Base-by-base conservation (phyloP, 805 yeast genomes). In the Saccharomycopsis javanensis region DNA sequence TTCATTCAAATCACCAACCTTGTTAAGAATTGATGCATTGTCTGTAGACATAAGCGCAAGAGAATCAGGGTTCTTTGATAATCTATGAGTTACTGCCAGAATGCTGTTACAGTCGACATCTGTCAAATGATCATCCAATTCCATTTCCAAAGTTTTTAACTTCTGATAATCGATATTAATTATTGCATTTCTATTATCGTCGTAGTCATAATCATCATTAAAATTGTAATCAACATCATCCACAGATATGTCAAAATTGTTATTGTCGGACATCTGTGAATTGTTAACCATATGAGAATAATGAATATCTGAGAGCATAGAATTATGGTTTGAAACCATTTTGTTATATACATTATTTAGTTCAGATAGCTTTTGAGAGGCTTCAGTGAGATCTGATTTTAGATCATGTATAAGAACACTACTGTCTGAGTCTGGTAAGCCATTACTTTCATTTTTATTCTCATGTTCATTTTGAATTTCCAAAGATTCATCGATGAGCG, bases 321-420 rank as follows among this genome's bases (percentile, higher is more conserved):
- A n/a, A 20, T 51, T 31, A 20, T 51, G 53, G 33, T 16, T 23
- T 23, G 38, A 31, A 30, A 16, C 35, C 10, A 37, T 45, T 11
- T 46, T 33, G 11, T 31, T 20, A 18, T 54, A 50, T 13, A 45
- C 52, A 20, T 53, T 53, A 56, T 56, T 56, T 15, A 56, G 34
- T 13, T 53, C 56, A 7, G 46, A 28, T 23, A 56, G 48, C 27
- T 56, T 34, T 15, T 45, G 31, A n/a, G 53, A 50, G 3, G 55
- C 51, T 16, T 57, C 60, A 23, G 23, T 48, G 8, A 57, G 23
- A 11, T 57, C 60, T 7, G 31, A 20, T 38, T 57, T 35, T 11
- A 57, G 23, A 28, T 50, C 55, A 6, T 30, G n/a, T 10, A 57
- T 57, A 13, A 13, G 28, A 27, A 16, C 52, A 27, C 30, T 27